phyloP scores from a whole-genome alignment of 306 rosid genomes.

The Trifolium fragiferum region DNA sequence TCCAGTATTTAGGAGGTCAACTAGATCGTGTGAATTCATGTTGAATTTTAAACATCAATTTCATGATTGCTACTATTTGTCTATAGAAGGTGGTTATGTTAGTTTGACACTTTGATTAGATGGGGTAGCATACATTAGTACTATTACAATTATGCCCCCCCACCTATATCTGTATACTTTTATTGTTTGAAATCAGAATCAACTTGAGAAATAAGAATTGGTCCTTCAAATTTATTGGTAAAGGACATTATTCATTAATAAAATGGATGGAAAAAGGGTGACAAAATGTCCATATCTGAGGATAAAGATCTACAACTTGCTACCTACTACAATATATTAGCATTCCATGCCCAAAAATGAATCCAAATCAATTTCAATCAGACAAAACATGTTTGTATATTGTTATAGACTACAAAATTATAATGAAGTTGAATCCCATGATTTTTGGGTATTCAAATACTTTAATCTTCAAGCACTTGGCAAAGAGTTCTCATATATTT shows the following conservation, averaged over 20 bases:
- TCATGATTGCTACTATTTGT: not conserved
- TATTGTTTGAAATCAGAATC: not conserved
- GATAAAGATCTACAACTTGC: too few relatives aligned
- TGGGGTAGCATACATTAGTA: not conserved
- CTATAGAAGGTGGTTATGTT: not conserved
- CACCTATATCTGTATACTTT: not conserved
- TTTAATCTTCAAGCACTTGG: not conserved
- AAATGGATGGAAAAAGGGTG: not conserved
- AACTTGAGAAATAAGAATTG: not conserved
- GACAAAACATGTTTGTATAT: not conserved
- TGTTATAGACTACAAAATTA: not conserved
- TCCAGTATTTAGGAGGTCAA: not conserved
- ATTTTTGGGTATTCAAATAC: not conserved
- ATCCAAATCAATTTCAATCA: not conserved
- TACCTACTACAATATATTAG: too few relatives aligned
- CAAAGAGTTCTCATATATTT: not conserved
- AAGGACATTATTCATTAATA: not conserved
- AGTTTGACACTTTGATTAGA: not conserved
- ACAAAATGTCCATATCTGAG: not conserved
- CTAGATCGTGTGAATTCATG: not conserved
- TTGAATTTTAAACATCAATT: not conserved
- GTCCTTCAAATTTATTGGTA: not conserved
- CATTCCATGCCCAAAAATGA: too few relatives aligned
- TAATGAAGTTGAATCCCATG: not conserved
- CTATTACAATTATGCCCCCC: not conserved